A percentile compares a stretch with the other conserved stretches of the same genome.
Conservation (phyloP, 495 filamentous ascomycete species). For the Lasiosphaeria hispida region DNA sequence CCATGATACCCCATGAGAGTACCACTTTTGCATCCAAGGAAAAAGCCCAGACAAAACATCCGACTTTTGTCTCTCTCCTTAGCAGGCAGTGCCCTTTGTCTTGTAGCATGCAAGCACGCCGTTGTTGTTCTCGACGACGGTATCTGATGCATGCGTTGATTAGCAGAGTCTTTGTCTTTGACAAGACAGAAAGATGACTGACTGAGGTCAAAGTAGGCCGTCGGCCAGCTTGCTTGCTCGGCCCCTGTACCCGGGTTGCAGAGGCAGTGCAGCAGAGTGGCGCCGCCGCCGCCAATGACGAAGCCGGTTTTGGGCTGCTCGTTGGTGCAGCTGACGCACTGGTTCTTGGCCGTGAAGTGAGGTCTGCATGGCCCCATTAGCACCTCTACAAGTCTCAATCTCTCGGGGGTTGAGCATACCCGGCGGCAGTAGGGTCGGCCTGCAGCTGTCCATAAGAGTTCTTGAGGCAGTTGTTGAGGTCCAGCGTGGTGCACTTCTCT, state of each 20-base stretch:
- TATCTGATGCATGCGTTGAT: constrained; percentile 15
- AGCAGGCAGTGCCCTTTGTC: constrained; percentile 17
- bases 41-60: no score
- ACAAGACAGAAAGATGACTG: neutral
- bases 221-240: constrained; percentile 22
- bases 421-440: constrained; percentile 19
- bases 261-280: constrained; percentile 22
- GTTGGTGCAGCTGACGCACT: constrained; percentile 28
- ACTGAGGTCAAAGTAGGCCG: constrained; percentile 25
- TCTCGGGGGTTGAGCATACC: constrained; percentile 4
- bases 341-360: constrained; percentile 17
- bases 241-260: constrained; percentile 27
- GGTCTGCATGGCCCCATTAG: constrained; percentile 8
- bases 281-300: constrained; percentile 4
- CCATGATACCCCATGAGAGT: no score
- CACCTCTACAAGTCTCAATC: no score
- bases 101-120: constrained; percentile 22
- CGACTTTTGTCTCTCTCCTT: neutral
- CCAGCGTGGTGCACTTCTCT: constrained; percentile 21
- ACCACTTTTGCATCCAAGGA: no score
- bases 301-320: constrained; percentile 10
- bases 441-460: constrained; percentile 23
- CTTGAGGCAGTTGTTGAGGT: constrained; percentile 28
- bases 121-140: constrained; percentile 25
- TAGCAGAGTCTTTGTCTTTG: neutral